These are phyloP conservation scores for Fusarium domesticum DNA, from an alignment of 2,329 filamentous ascomycete genomes.

Conservation along the genomic window DNA sequence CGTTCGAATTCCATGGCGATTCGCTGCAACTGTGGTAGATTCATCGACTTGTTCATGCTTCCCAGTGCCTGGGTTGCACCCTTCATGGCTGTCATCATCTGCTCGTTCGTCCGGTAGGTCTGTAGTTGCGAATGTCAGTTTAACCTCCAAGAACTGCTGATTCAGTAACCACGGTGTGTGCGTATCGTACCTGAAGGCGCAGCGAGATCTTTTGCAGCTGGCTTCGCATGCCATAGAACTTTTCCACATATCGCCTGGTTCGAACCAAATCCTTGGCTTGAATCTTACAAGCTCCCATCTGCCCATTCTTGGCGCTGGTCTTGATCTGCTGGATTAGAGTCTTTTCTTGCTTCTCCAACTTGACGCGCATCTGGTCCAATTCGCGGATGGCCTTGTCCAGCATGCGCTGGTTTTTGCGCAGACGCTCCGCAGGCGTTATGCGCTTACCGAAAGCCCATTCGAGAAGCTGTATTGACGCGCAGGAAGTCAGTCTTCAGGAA, in stretches of 20 bases:
- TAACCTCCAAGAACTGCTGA: not conserved
- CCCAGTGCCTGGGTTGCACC: constrained; percentile 88
- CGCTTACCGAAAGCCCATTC: constrained; percentile 99
- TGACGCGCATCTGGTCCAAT: constrained; percentile 88
- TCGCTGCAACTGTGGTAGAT: constrained; percentile 87
- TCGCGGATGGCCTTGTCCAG: constrained; percentile 97
- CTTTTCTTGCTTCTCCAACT: constrained; percentile 98
- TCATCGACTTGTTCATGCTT: constrained; percentile 98
- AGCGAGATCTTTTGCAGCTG: constrained; percentile 95
- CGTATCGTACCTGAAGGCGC: constrained; percentile 71
- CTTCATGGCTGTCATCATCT: constrained; percentile 99
- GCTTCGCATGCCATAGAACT: constrained; percentile 98
- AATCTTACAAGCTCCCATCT: constrained; percentile 98
- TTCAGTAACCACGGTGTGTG: not conserved
- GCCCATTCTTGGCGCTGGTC: constrained; percentile 95
- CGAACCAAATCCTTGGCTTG: constrained; percentile 96
- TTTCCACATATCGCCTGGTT: constrained; percentile 91
- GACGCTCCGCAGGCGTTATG: constrained; percentile 90
- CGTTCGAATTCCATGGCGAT: constrained; percentile 99
- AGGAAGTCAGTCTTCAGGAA: constrained; percentile 18
- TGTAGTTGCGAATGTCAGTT: constrained; percentile 37
- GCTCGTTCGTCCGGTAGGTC: constrained; percentile 97
- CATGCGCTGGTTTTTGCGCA: constrained; percentile 91
- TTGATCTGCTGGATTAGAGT: constrained; percentile 95
- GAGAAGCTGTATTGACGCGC: constrained; percentile 62